Base-by-base conservation (phyloP, 345 rosid genomes). In the Salix brachista region DNA sequence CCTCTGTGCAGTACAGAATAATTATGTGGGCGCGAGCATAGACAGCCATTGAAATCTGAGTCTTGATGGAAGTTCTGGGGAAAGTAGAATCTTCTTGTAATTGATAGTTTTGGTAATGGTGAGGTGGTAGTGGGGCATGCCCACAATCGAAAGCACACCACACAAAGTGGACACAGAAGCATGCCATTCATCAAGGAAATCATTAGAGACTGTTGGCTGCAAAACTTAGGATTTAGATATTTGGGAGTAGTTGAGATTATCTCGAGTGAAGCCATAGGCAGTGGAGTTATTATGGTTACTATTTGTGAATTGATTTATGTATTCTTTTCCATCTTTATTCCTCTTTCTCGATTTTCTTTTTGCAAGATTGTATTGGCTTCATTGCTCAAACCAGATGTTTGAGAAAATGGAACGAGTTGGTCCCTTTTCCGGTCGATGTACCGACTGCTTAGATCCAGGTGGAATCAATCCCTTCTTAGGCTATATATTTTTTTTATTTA, bases 1-100 rank as follows among this genome's bases (percentile, higher is more conserved):
- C 46, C n/a, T 66, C 46, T 66, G 23, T 0, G n/a, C 8, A 7
- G 58, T 28, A 16, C 36, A 65, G 68, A 28, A 69, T 41, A 10
- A 25, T 69, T 69, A 52, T 69, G 71, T 69, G 54, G 71, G 71
- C 32, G 17, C 32, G 71, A 10, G 26, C 32, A 42, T 1, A 23
- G 42, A 14, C 69, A 8, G 23, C 23, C 69, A 66, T 66, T 66
- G 69, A 66, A 34, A 66, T 18, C 42, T 3, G 16, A 30, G 25
- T 6, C 14, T 32, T 14, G 71, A 39, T 21, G 73, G 52, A 46
- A 70, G 39, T 30, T 46, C 73, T 7, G 3, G 28, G 67, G 26
- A 17, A 16, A 52, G 75, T 68, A 68, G 78, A 83, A 79, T 74
- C 81, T 75, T 77, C 75, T 17, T 75, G 76, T 77, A 58, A 74